Evolutionary conservation across 345 rosid genomes (phyloP), one percentile per base, ranked within the genome.

Genomic region (Gossypioides kirkii): DNA sequence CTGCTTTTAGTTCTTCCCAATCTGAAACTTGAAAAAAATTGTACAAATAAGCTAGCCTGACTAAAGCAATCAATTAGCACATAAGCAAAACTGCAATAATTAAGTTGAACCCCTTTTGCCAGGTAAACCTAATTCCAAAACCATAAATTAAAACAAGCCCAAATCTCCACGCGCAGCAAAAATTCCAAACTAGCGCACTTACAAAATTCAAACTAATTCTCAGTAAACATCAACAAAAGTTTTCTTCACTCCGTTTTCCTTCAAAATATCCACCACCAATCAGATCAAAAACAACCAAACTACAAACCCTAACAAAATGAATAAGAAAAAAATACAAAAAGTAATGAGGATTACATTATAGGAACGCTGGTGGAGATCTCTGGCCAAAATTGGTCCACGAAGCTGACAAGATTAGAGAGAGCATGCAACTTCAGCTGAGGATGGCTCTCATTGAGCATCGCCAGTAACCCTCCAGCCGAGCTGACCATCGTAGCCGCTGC

Each of bases 321-420:
- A 32, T 32, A 32, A 32, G 38, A 32, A 32, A 32, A 32, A 32
- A 32, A 32, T 32, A 32, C 38, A 32, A 6, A 32, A 32, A 32
- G 6, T 32, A 32, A 4, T 5, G 5, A 32, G 38, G 4, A 4
- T 45, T 89, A 96, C 99, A 96, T 93, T 55, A 90, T 86, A 17
- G 99, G 93, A 23, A 96, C 97, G 80, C 96, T 93, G 50, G 99
- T 96, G 53, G 99, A 96, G 85, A 96, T 96, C 95, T 96, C 99
- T 0, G 97, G 99, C 98, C 99, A 96, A 85, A 88, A 91, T 68
- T 71, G 91, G 79, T 96, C 97, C 4, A 96, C 98, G 61, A 83
- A 88, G 82, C 82, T 89, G 74, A 91, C 91, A 77, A 96, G 96
- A 79, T 88, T 84, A 22, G 83, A 80, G 73, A 96, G 97, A 3